Evolutionary conservation across 345 rosid genomes (phyloP).

Genomic region (Brassica rapa): DNA sequence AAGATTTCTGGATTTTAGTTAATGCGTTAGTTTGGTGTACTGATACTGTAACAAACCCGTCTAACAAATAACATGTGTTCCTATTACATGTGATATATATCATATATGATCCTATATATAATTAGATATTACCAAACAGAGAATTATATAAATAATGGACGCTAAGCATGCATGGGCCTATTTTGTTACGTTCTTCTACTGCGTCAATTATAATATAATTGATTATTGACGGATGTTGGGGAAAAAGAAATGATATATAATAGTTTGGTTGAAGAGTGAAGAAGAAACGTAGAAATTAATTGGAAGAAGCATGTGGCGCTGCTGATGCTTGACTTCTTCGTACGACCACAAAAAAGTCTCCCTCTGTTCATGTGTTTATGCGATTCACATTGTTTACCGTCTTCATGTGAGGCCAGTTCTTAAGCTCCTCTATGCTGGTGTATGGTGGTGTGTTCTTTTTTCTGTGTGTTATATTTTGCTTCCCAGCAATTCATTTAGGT

Average conservation of each 20-base stretch:
- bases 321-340: slow-evolving; percentile 18
- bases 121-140: background rate
- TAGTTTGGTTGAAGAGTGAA: slow-evolving; percentile 11
- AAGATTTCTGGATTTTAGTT: background rate
- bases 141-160: slow-evolving; percentile 1
- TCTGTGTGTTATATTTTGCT: background rate
- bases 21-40: slow-evolving; percentile 2
- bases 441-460: background rate
- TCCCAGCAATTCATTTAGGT: background rate
- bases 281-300: slow-evolving; percentile 40
- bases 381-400: slow-evolving; percentile 30
- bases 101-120: background rate
- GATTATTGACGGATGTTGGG: background rate
- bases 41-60: background rate
- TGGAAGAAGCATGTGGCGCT: slow-evolving; percentile 2
- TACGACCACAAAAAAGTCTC: slow-evolving; percentile 9
- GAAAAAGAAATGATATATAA: background rate
- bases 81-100: background rate
- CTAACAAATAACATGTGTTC: background rate
- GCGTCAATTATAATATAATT: slow-evolving; percentile 4
- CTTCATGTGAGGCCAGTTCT: background rate
- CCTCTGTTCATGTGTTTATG: slow-evolving; percentile 10
- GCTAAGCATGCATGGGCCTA: slow-evolving; percentile 16
- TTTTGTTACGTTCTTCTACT: background rate
- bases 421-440: background rate